Base-by-base conservation (phyloP, 2,329 filamentous ascomycete species). In the Xylariales sp. region DNA sequence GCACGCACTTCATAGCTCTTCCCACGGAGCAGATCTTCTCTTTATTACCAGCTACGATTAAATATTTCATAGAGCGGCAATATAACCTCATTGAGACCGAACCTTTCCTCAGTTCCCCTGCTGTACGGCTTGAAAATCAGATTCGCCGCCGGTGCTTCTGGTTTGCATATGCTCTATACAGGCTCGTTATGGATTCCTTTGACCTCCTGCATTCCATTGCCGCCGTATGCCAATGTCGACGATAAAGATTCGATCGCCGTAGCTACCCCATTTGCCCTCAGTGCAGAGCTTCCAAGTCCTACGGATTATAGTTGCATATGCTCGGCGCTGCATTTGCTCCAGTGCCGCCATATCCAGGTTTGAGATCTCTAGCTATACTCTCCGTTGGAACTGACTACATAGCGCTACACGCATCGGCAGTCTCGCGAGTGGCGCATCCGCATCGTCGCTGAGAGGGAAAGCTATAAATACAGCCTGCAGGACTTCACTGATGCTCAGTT, bases 331-430 rank as follows among this genome's bases (percentile, higher is more conserved):
- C 39, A 41, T 30, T 33, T 41, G 11, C 19, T 41, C 14, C 34
- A 37, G 20, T 35, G 32, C n/a, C 33, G 39, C 6, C 39, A 29
- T 1, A 41, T 41, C 16, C 39, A 41, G 20, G n/a, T 41, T 34
- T 4, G 39, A 41, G 21, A 41, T 41, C 15, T 20, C 31, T 14
- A 17, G 13, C 12, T 32, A 24, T n/a, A 41, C 39, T 11, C 29
- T 41, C 4, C 33, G 29, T 10, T 33, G 39, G 34, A 29, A 41
- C 29, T 41, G n/a, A n/a, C n/a, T n/a, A n/a, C n/a, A 37, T 16
- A 27, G 33, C 10, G 11, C 17, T 6, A 16, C n/a, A 4, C 33
- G n/a, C n/a, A 29, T 20, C 33, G 37, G 24, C 24, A 41, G 13
- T 31, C 33, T 5, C 29, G 16, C 24, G 34, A 41, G 17, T 41